phyloP scores from a whole-genome alignment of 2,329 filamentous ascomycete genomes.

The Eutypa lata region DNA sequence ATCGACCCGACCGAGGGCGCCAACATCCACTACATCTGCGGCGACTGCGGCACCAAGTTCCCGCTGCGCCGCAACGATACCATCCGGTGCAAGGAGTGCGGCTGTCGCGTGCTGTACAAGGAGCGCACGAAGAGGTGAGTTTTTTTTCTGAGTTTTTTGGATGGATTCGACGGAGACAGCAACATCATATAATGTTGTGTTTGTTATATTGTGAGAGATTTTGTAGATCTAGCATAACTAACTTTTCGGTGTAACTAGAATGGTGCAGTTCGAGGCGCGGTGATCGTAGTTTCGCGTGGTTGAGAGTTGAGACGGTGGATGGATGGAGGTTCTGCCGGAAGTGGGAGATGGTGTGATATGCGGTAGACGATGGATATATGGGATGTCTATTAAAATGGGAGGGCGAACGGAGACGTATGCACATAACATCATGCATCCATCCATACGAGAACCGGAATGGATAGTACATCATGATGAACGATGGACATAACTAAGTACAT shows the following conservation, averaged over 20 bases:
- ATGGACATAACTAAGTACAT: neutral
- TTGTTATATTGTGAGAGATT: too few species aligned
- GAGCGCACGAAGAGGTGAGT: conserved; percentile 92
- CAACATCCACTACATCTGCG: conserved; percentile 70
- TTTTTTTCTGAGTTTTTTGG: conserved; percentile 3
- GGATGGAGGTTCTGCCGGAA: too few species aligned
- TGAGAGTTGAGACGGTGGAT: neutral
- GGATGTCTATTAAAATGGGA: neutral
- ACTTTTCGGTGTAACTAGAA: conserved; percentile 49
- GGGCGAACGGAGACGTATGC: neutral
- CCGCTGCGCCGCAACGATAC: conserved; percentile 73
- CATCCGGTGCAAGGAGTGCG: conserved; percentile 88
- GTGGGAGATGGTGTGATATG: too few species aligned
- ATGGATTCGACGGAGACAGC: too few species aligned
- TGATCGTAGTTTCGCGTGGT: conserved; percentile 37
- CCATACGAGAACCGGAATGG: too few species aligned
- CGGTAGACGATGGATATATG: too few species aligned
- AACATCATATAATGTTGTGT: too few species aligned
- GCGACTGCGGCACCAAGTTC: conserved; percentile 79
- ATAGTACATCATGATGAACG: neutral
- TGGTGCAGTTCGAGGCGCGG: conserved; percentile 98
- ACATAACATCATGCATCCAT: too few species aligned
- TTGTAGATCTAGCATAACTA: neutral
- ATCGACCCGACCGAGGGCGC: conserved; percentile 46
- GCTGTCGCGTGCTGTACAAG: conserved; percentile 95